Evolutionary conservation across 2,329 filamentous ascomycete genomes (phyloP), one percentile per base, ranked within the genome.

Genomic region (Geosmithia putterillii): DNA sequence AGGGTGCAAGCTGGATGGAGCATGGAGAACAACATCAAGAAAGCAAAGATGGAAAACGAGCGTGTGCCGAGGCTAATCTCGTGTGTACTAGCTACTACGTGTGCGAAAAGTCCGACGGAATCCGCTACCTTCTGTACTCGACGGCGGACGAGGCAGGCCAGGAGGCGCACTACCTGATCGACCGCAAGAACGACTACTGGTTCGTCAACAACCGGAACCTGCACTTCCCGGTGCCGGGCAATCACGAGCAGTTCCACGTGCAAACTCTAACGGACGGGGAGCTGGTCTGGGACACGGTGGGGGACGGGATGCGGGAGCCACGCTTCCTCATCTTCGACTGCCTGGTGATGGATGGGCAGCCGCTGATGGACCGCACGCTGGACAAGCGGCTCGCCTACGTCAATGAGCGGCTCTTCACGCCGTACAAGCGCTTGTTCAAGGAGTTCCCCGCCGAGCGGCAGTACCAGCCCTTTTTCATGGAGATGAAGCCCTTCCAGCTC

Each of bases 101-200:
- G 50, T 95, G 90, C 70, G 92, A 98, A 65, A 98, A 98, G 68
- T 95, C 90, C 1, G 92, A 98, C 58, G 92, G 92, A 44, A 86
- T 96, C 49, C 81, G 92, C 49, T 95, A 94, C 61, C 76, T 98
- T n/a, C 76, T 98, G 50, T 96, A 94, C 69, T 79, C 92, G 50
- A 87, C 86, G 42, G 61, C 69, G 7, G 81, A 83, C 57, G 73
- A 79, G 37, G 59, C 67, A 6, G 68, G 67, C 43, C 51, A 58
- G 41, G 87, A 94, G 58, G 74, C 81, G 20, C 85, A 92, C 57
- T 95, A 95, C 66, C 73, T 98, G 45, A 95, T 98, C 64, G 90
- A 98, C 65, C 87, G 92, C 57, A 94, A 89, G 66, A 96, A 98
- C 66, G 88, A 96, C 60, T 98, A 92, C 69, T 95, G 90, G 76